These are phyloP conservation scores for Xylariaceae sp. DNA, from an alignment of 2,329 filamentous ascomycete genomes.

Conservation along the genomic window DNA sequence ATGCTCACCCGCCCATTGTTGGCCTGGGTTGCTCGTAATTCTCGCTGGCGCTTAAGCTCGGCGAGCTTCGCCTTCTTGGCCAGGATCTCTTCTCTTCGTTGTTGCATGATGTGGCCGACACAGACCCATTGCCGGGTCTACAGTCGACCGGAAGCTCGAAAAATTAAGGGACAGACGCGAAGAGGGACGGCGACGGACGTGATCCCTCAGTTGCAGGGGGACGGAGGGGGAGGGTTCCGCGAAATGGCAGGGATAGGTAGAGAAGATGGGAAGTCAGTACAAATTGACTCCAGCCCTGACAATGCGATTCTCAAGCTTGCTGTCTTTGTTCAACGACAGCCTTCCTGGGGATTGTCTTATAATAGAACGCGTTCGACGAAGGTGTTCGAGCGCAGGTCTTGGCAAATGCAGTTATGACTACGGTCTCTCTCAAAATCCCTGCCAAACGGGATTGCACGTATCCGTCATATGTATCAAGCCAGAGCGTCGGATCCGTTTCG, in stretches of 20 bases:
- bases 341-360: not conserved
- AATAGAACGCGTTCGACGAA: slow-evolving; percentile 10
- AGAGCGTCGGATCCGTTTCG: not conserved
- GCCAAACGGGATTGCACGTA: slow-evolving; percentile 6
- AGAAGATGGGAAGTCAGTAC: not conserved
- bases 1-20: slow-evolving; percentile 63
- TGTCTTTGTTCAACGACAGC: not conserved
- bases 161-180: not conserved
- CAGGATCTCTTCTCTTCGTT: slow-evolving; percentile 91
- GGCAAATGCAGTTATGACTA: not conserved
- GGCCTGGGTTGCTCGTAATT: slow-evolving; percentile 73
- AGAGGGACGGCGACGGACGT: not conserved
- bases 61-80: slow-evolving; percentile 96
- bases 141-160: slow-evolving; percentile 16
- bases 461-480: not conserved
- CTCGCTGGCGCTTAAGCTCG: slow-evolving; percentile 88
- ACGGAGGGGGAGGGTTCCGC: not conserved
- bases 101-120: slow-evolving; percentile 53
- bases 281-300: not conserved
- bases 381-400: slow-evolving; percentile 5
- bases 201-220: not conserved
- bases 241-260: not conserved
- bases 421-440: slow-evolving; percentile 6
- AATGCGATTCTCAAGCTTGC: not conserved
- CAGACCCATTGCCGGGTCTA: slow-evolving; percentile 42